These are phyloP conservation scores for Schizophyllum amplum DNA, from an alignment of 1,284 basidiomycete species.

Conservation along the genomic window DNA sequence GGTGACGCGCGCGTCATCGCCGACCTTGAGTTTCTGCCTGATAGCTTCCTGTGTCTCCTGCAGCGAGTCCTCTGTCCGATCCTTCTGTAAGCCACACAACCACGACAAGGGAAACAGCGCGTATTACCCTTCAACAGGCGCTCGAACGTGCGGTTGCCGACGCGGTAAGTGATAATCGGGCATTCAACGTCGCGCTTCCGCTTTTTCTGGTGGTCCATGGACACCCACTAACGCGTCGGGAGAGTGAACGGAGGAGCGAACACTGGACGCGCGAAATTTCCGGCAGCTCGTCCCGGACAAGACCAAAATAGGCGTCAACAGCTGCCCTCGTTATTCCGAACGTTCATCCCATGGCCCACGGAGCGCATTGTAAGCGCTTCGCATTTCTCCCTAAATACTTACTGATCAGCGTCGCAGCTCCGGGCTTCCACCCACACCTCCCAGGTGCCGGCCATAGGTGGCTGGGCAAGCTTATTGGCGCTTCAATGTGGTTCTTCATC, in stretches of 20 bases:
- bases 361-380: not conserved
- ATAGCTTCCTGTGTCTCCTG: constrained; percentile 47
- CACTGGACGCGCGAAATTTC: constrained; percentile 22
- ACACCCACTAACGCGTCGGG: too few relatives aligned
- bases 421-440: constrained; percentile 81
- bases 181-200: constrained; percentile 35
- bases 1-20: constrained; percentile 28
- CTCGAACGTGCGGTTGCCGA: constrained; percentile 44
- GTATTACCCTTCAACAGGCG: constrained; percentile 53
- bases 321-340: constrained; percentile 16
- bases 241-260: constrained; percentile 11
- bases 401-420: constrained; percentile 26
- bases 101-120: constrained; percentile 6
- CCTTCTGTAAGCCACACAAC: not conserved
- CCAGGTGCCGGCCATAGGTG: constrained; percentile 72
- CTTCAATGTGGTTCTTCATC: constrained; percentile 97
- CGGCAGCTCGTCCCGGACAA: constrained; percentile 15
- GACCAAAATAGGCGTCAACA: not conserved
- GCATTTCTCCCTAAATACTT: constrained; percentile 2
- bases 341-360: constrained; percentile 11
- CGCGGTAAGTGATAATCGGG: constrained; percentile 51
- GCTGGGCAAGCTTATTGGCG: constrained; percentile 79
- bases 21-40: constrained; percentile 50
- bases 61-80: constrained; percentile 45
- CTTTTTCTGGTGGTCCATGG: constrained; percentile 34